Evolutionary conservation across 73 alveolate genomes (phyloP), one percentile per base, ranked within the genome.

Genomic region (Durusdinium trenchii): DNA sequence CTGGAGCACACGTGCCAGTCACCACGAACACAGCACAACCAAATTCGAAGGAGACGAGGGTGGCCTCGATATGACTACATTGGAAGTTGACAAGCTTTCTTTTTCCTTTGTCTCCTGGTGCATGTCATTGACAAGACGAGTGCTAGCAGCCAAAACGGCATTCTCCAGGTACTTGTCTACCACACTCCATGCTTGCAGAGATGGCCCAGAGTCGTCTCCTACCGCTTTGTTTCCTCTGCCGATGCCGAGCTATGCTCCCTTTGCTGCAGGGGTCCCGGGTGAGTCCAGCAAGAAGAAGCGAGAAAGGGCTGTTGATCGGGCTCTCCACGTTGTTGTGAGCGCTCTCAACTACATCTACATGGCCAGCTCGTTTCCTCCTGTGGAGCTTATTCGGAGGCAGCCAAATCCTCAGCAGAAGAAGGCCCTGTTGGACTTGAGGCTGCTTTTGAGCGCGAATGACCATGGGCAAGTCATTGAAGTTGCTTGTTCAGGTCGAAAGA

Each of bases 181-280:
- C 16, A 35, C 51, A 6, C 50, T 71, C 50, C 28, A 50, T 50
- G 51, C 36, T 6, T 50, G 36, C 26, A 30, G 83, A n/a, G 26
- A 26, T 36, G 83, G 50, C 51, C 83, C 46, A 20, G 6, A 18
- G 16, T 46, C 83, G 6, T 50, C 83, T n/a, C 26, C 47, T 6
- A 35, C 83, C 83, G 83, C 83, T 71, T 71, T 71, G 83, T 71
- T 71, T 50, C 83, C 83, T 71, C 36, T 71, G 83, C 83, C 83
- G 7, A 3, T 71, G 51, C 83, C 50, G n/a, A n/a, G n/a, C 3
- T 71, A 35, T 71, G 5, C 3, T 5, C 50, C 12, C 26, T 6
- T 10, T 35, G 28, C 26, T 30, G 83, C 51, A 36, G 83, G 38
- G 83, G 50, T 46, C 83, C 83, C 26, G 83, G 6, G 26, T 36